phyloP scores from a whole-genome alignment of 2,329 filamentous ascomycete species.

The Clarireedia monteithiana region DNA sequence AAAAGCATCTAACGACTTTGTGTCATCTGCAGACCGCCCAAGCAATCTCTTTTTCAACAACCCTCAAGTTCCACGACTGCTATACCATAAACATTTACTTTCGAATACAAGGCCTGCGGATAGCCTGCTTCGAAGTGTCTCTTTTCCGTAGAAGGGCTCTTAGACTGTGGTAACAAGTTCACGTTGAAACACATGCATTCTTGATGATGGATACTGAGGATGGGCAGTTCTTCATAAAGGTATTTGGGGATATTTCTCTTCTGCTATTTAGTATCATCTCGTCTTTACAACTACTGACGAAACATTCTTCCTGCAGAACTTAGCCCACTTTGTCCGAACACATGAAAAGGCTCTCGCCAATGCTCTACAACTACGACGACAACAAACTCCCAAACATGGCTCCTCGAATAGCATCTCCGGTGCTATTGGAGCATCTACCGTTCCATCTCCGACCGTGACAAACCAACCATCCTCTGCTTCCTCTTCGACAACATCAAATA shows the following conservation, averaged over 20 bases:
- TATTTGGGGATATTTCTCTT: conserved; percentile 32
- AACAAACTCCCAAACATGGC: conserved; percentile 60
- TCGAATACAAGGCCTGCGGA: conserved; percentile 22
- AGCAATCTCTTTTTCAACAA: conserved; percentile 10
- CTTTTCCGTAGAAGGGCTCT: conserved; percentile 19
- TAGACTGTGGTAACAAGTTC: conserved; percentile 15
- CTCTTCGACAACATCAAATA: conserved; percentile 61
- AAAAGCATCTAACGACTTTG: conserved; percentile 18
- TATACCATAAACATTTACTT: conserved; percentile 11
- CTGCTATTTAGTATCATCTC: conserved; percentile 1
- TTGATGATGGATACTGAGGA: conserved; percentile 63
- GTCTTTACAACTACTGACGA: conserved; percentile 2
- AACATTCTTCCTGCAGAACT: conserved; percentile 53
- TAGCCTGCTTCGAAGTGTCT: conserved; percentile 15
- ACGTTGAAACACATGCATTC: conserved; percentile 37
- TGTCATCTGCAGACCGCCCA: conserved; percentile 23
- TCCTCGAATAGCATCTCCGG: conserved; percentile 57
- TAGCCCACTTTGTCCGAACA: conserved; percentile 91
- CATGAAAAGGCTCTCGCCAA: conserved; percentile 97
- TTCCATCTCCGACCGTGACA: conserved; percentile 39
- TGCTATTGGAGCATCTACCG: conserved; percentile 38
- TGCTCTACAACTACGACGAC: conserved; percentile 78
- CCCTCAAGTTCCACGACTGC: conserved; percentile 17
- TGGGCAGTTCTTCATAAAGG: conserved; percentile 84
- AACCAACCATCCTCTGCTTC: conserved; percentile 51